Base-by-base conservation (phyloP, 2,329 filamentous ascomycete genomes). In the Ceratocystis huliohia region DNA sequence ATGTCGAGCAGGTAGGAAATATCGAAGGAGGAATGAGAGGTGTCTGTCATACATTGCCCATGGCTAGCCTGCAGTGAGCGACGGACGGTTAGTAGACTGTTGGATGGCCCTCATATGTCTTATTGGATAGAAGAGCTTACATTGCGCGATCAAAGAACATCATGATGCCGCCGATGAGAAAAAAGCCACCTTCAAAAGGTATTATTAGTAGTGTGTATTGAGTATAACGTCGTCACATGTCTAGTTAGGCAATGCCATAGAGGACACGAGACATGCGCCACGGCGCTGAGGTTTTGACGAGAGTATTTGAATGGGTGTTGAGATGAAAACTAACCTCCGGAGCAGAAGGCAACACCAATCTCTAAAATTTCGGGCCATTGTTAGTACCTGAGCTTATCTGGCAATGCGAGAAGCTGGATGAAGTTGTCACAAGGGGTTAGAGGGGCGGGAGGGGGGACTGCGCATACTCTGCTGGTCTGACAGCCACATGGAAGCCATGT, bases 111-210 rank as follows among this genome's bases (percentile, higher is more conserved):
- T 30, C 28, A 10, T 59, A n/a, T 37, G 1, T 28, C 8, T n/a
- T 13, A 13, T 8, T 3, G 1, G 56, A 25, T 59, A 48, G 33
- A 22, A 17, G 28, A 8, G 80, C 86, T 73, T 80, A 93, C 90
- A 97, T 92, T 73, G 94, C 90, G 70, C 94, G 86, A 78, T 99
- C 94, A 79, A 99, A 99, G 80, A 99, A 97, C 78, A 99, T 84
- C 77, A 99, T 82, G 8, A 99, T 90, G 69, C 94, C 94, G 74
- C 91, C 89, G 74, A 96, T 84, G 67, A 99, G 84, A 81, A 99
- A 99, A 80, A 97, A 87, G 71, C 89, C 91, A 76, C 93, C 93
- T 96, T 75, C 63, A n/a, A 59, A 30, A 59, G 56, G 25, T 30
- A 13, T 30, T 37, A 28, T 59, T 37, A 59, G 28, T 37, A 59